These are phyloP conservation scores for Silene noctiflora DNA, from an alignment of 179 eudicot genomes.

Conservation along the genomic window DNA sequence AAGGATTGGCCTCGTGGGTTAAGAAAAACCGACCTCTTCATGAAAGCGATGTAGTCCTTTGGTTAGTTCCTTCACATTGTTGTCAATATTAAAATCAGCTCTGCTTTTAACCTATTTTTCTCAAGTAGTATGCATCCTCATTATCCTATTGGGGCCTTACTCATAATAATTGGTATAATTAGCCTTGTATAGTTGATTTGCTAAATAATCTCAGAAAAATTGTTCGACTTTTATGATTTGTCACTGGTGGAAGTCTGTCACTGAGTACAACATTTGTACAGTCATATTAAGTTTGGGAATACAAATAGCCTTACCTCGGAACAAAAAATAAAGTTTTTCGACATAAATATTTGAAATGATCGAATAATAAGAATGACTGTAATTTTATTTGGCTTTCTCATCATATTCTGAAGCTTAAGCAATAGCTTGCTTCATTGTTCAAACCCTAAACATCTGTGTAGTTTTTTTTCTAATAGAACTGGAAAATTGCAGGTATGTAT, in stretches of 20 bases:
- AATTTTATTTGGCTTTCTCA: background rate
- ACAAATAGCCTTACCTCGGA: too few species aligned
- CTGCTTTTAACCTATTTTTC: background rate
- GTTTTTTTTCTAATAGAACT: background rate
- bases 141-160: background rate
- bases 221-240: background rate
- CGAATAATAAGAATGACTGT: background rate
- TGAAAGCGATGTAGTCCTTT: conserved; percentile 83
- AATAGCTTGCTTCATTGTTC: background rate
- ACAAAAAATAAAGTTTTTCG: too few species aligned
- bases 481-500: conserved; percentile 35
- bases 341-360: background rate
- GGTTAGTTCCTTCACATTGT: conserved; percentile 44
- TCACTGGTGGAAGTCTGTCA: too few species aligned
- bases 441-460: background rate
- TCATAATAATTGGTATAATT: background rate
- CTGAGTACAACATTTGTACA: background rate
- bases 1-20: conserved; percentile 90
- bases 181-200: background rate
- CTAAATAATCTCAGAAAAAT: background rate
- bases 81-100: background rate
- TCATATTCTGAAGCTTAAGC: background rate
- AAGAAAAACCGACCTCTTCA: conserved; percentile 73
- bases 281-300: background rate
- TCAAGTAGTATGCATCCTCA: background rate